Evolutionary conservation across 2,329 filamentous ascomycete species (phyloP).

Genomic region (Arthrinium phaeospermum): DNA sequence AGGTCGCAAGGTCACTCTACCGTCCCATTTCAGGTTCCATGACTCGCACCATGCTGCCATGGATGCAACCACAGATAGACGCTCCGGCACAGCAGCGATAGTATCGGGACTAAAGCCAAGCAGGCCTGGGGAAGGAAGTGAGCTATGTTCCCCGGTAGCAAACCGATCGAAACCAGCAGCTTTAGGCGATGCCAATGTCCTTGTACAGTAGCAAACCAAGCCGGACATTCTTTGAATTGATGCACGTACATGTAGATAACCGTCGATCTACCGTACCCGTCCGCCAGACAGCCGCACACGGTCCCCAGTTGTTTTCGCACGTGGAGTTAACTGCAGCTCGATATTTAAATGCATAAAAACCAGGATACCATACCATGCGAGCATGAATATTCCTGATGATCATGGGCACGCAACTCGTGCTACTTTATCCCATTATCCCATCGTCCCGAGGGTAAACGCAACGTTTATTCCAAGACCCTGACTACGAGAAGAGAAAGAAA

Average conservation of each 20-base stretch:
- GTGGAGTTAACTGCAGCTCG: background rate
- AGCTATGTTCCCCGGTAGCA: background rate
- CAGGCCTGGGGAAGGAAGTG: background rate
- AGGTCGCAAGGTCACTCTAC: background rate
- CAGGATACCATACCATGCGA: too few relatives aligned
- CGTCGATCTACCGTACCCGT: background rate
- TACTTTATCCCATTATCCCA: too few relatives aligned
- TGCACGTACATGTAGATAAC: background rate
- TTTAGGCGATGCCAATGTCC: constrained; percentile 1
- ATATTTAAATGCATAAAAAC: background rate
- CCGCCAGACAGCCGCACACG: background rate
- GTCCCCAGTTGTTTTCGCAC: background rate
- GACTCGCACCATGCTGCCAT: background rate
- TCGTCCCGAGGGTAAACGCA: too few relatives aligned
- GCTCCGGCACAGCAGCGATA: background rate
- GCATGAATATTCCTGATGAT: background rate
- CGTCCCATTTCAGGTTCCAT: constrained; percentile 8
- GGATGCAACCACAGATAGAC: constrained; percentile 9
- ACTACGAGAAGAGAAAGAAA: background rate
- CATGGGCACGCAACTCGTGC: background rate
- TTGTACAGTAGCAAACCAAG: background rate
- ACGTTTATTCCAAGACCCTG: background rate
- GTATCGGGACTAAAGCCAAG: background rate
- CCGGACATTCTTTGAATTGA: background rate
- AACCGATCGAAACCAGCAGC: background rate